A percentile compares a stretch with the other conserved stretches of the same genome.
phyloP scores from a whole-genome alignment of 164 flowering plant genomes.

The Magnolia changhungtana region DNA sequence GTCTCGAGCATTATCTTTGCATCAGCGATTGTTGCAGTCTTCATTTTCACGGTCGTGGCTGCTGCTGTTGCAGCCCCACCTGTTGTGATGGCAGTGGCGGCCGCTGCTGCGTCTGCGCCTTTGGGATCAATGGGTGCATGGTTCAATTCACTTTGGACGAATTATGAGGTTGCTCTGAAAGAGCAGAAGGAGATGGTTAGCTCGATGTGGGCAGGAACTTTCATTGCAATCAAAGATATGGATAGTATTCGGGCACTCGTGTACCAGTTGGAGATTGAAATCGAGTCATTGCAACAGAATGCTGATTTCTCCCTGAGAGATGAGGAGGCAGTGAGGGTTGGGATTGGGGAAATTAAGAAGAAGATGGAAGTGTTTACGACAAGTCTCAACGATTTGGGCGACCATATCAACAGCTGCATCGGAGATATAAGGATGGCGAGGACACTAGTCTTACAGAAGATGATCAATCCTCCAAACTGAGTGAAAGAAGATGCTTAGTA shows the following conservation, averaged over 20 bases:
- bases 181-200: slow-evolving; percentile 54
- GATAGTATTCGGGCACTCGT: slow-evolving; percentile 62
- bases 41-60: slow-evolving; percentile 81
- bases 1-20: slow-evolving; percentile 64
- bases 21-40: slow-evolving; percentile 50
- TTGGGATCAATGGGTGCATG: slow-evolving; percentile 80
- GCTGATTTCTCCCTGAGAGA: slow-evolving; percentile 53
- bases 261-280: slow-evolving; percentile 42
- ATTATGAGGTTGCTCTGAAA: slow-evolving; percentile 49
- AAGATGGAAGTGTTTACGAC: slow-evolving; percentile 47
- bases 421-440: slow-evolving; percentile 56
- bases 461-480: slow-evolving; percentile 50
- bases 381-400: slow-evolving; percentile 51
- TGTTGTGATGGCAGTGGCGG: slow-evolving; percentile 64
- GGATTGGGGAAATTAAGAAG: slow-evolving; percentile 71
- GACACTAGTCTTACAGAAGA: slow-evolving; percentile 61
- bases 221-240: slow-evolving; percentile 58
- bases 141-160: slow-evolving; percentile 65
- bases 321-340: slow-evolving; percentile 54
- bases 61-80: slow-evolving; percentile 84
- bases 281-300: slow-evolving; percentile 47
- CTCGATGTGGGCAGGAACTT: slow-evolving; percentile 55
- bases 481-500: slow-evolving; percentile 10
- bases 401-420: slow-evolving; percentile 56
- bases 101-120: slow-evolving; percentile 56